phyloP scores from a whole-genome alignment of 2,329 filamentous ascomycete genomes.

The Aspergillus phoenicis region DNA sequence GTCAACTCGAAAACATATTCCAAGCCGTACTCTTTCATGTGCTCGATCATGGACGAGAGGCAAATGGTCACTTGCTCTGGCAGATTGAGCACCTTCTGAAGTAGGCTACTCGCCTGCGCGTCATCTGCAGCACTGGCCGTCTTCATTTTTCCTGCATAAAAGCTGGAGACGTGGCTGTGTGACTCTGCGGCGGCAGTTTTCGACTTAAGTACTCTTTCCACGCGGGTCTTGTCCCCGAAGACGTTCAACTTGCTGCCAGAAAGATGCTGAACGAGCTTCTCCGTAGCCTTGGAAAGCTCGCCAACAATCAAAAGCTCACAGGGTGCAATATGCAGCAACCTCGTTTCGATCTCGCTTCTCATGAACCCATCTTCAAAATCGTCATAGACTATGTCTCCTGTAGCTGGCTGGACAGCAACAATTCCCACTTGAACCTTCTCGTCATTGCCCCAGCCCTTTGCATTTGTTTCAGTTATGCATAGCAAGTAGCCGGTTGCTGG shows the following conservation, averaged over 20 bases:
- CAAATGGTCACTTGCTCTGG: constrained; percentile 87
- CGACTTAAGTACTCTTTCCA: constrained; percentile 74
- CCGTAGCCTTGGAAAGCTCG: constrained; percentile 83
- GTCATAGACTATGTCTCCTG: constrained; percentile 94
- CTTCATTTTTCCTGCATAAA: constrained; percentile 86
- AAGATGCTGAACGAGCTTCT: constrained; percentile 88
- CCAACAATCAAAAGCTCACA: constrained; percentile 95
- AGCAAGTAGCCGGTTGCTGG: constrained; percentile 81
- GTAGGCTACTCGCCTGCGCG: constrained; percentile 63
- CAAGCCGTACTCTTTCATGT: constrained; percentile 86
- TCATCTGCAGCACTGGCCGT: constrained; percentile 56
- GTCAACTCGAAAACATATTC: constrained; percentile 96
- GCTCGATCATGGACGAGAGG: constrained; percentile 92
- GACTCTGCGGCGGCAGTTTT: constrained; percentile 84
- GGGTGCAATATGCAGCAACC: constrained; percentile 91
- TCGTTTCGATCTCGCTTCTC: constrained; percentile 92
- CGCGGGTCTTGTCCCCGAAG: constrained; percentile 84
- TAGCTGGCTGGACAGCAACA: constrained; percentile 91
- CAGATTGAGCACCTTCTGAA: constrained; percentile 84
- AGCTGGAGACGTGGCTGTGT: constrained; percentile 85
- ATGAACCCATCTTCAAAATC: constrained; percentile 97
- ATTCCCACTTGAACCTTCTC: constrained; percentile 92
- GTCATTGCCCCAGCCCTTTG: constrained; percentile 80
- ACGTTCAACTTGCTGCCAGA: constrained; percentile 88
- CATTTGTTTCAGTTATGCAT: constrained; percentile 82